A percentile compares a stretch with the other conserved stretches of the same genome.
Evolutionary conservation across 2,329 filamentous ascomycete genomes (phyloP).

Genomic region (Aureobasidium sp.): DNA sequence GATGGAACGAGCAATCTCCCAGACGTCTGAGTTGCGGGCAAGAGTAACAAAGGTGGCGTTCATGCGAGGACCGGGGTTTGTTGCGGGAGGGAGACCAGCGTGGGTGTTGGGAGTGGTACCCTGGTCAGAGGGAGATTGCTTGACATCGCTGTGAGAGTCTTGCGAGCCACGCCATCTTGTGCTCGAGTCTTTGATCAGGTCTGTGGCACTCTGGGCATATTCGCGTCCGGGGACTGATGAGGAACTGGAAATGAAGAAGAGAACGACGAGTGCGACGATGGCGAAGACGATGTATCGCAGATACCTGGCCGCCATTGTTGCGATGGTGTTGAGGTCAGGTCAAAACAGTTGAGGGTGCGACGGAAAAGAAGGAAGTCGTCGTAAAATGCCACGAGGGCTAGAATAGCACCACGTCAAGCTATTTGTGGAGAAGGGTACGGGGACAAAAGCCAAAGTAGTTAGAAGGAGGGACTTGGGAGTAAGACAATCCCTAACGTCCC

Average conservation of each 20-base stretch:
- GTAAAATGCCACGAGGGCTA: slow-evolving; percentile 6
- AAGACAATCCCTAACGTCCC: slow-evolving; percentile 7
- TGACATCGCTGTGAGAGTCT: slow-evolving; percentile 16
- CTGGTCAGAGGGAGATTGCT: slow-evolving; percentile 8
- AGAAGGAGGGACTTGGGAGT: slow-evolving; percentile 1
- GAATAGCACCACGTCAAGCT: slow-evolving; percentile 11
- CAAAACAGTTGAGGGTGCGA: not conserved
- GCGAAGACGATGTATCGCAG: slow-evolving; percentile 68
- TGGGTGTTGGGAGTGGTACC: slow-evolving; percentile 28
- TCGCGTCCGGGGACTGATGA: slow-evolving; percentile 32
- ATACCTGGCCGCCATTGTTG: slow-evolving; percentile 64
- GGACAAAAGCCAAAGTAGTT: not conserved
- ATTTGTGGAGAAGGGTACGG: slow-evolving; percentile 13
- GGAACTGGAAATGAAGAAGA: slow-evolving; percentile 74
- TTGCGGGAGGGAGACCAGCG: slow-evolving; percentile 34
- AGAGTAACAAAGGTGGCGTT: slow-evolving; percentile 98
- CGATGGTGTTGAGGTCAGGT: not conserved
- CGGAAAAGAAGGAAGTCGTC: not conserved
- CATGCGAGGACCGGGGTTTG: slow-evolving; percentile 64
- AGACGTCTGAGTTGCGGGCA: slow-evolving; percentile 85
- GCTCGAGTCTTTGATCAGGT: slow-evolving; percentile 28
- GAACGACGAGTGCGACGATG: slow-evolving; percentile 63
- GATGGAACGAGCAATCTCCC: slow-evolving; percentile 95
- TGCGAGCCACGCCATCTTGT: slow-evolving; percentile 23
- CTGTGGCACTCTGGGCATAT: slow-evolving; percentile 27